Evolutionary conservation across 2,329 filamentous ascomycete genomes (phyloP).

Genomic region (Zymoseptoria brevis): DNA sequence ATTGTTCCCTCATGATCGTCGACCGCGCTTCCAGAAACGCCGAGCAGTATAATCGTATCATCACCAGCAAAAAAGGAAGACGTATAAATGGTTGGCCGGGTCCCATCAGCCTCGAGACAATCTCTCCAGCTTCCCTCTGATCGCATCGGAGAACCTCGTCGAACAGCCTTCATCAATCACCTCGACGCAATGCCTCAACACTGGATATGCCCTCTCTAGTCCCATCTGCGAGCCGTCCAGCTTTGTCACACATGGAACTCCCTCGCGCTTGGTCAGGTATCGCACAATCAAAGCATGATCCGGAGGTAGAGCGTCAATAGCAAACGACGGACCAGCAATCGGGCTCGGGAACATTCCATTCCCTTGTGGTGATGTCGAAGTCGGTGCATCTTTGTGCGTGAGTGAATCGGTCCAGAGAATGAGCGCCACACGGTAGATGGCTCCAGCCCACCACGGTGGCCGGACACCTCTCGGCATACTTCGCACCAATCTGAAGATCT

Average conservation of each 20-base stretch:
- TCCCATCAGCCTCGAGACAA: constrained; percentile 28
- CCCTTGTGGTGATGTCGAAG: constrained; percentile 24
- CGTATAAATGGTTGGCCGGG: neutral
- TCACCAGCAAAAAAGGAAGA: neutral
- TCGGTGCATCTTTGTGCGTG: constrained; percentile 39
- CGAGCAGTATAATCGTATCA: constrained; percentile 1
- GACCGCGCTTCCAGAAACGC: neutral
- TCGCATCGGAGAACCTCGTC: constrained; percentile 48
- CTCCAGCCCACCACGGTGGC: constrained; percentile 64
- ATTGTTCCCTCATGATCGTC: neutral
- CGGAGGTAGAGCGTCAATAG: constrained; percentile 43
- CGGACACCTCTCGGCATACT: constrained; percentile 53
- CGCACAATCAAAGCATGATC: constrained; percentile 46
- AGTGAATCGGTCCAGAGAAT: constrained; percentile 57
- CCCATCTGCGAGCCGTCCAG: constrained; percentile 41
- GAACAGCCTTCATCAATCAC: constrained; percentile 46
- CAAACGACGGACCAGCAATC: constrained; percentile 36
- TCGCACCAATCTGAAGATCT: constrained; percentile 55
- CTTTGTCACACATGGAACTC: constrained; percentile 45
- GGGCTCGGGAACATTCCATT: constrained; percentile 29
- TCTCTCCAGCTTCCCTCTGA: constrained; percentile 46
- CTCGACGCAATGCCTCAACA: constrained; percentile 46
- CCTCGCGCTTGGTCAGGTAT: constrained; percentile 47
- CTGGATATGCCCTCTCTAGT: constrained; percentile 41
- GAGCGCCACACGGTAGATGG: constrained; percentile 58